These are phyloP conservation scores for Trichoderma atrobrunneum DNA, from an alignment of 2,329 filamentous ascomycete species.

Conservation along the genomic window DNA sequence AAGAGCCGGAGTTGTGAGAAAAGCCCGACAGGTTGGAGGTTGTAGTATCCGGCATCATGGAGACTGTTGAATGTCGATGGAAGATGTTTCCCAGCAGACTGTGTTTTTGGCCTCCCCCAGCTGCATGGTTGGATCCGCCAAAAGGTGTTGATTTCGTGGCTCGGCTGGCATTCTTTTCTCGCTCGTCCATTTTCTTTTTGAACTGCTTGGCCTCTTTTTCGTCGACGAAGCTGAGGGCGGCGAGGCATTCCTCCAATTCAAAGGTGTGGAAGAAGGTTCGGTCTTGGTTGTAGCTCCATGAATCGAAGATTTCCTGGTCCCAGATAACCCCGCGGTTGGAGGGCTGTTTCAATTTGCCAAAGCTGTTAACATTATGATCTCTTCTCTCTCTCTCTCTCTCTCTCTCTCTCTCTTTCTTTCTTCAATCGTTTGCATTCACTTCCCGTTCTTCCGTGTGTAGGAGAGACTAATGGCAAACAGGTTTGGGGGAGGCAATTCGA, in stretches of 20 bases:
- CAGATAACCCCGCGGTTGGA: slow-evolving; percentile 82
- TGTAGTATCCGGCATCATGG: slow-evolving; percentile 57
- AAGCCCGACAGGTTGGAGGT: slow-evolving; percentile 39
- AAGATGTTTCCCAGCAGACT: slow-evolving; percentile 61
- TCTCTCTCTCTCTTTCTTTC: background rate
- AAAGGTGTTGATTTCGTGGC: slow-evolving; percentile 78
- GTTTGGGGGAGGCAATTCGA: slow-evolving; percentile 18
- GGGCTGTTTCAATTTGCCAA: slow-evolving; percentile 47
- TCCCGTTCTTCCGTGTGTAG: background rate
- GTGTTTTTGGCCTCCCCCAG: slow-evolving; percentile 41
- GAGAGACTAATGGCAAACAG: background rate
- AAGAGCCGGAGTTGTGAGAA: slow-evolving; percentile 40
- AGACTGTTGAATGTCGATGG: slow-evolving; percentile 58
- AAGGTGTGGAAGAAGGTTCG: slow-evolving; percentile 97
- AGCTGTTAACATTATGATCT: slow-evolving; percentile 9
- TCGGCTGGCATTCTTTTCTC: slow-evolving; percentile 93
- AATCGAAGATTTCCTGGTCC: slow-evolving; percentile 97
- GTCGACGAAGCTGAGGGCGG: slow-evolving; percentile 87
- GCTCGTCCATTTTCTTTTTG: slow-evolving; percentile 94
- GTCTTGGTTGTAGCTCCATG: slow-evolving; percentile 93
- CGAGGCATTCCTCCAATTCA: slow-evolving; percentile 88
- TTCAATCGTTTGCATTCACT: background rate
- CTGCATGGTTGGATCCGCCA: slow-evolving; percentile 41
- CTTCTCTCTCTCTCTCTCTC: background rate
- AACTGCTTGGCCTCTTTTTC: slow-evolving; percentile 98